These are phyloP conservation scores for Arthroderma sp. DNA, from an alignment of 2,329 filamentous ascomycete genomes.

Conservation along the genomic window DNA sequence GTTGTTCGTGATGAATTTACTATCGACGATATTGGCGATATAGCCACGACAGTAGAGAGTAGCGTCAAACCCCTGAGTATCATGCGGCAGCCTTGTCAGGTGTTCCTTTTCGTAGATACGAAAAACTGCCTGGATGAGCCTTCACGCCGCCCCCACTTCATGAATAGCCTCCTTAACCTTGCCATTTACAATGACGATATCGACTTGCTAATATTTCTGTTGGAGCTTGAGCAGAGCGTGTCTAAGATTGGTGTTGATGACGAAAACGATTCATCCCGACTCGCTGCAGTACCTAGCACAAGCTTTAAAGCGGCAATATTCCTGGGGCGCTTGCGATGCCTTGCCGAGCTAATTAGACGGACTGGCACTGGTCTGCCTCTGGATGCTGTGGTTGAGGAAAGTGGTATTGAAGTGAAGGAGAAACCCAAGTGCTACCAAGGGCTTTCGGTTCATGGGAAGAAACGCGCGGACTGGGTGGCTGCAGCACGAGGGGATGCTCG, in stretches of 20 bases:
- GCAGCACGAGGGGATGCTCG: constrained; percentile 27
- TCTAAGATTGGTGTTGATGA: constrained; percentile 5
- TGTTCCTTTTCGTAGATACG: constrained; percentile 14
- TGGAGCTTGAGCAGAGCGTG: constrained; percentile 36
- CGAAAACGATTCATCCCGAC: background rate
- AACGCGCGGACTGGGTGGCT: constrained; percentile 57
- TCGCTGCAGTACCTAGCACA: constrained; percentile 2
- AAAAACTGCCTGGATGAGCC: background rate
- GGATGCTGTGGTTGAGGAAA: constrained; percentile 51
- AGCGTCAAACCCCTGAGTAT: constrained; percentile 42
- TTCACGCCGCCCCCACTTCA: background rate
- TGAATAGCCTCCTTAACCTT: constrained; percentile 25
- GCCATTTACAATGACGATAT: constrained; percentile 42
- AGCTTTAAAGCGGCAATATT: constrained; percentile 30
- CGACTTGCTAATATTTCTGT: constrained; percentile 41
- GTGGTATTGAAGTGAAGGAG: constrained; percentile 33
- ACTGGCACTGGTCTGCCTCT: constrained; percentile 56
- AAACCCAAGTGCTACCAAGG: constrained; percentile 56
- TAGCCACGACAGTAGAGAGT: constrained; percentile 56
- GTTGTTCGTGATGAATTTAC: constrained; percentile 30
- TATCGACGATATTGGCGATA: constrained; percentile 59
- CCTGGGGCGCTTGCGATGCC: constrained; percentile 18
- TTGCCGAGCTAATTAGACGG: constrained; percentile 1
- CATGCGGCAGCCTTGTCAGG: constrained; percentile 31
- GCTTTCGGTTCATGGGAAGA: constrained; percentile 58